Base-by-base conservation (phyloP, 83 land plant genomes). In the Picea abies region DNA sequence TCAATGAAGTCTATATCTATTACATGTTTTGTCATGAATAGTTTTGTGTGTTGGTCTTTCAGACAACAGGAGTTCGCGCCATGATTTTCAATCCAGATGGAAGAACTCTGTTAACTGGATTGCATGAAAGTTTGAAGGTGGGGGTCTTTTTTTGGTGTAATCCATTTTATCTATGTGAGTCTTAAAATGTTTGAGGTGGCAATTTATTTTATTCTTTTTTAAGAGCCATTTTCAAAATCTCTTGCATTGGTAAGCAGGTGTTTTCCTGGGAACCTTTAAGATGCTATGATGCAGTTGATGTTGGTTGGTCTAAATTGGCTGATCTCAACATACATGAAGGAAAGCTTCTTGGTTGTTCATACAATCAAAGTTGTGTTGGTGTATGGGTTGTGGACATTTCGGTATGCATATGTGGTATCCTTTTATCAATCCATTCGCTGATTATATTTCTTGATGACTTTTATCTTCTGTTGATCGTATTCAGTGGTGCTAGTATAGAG, bases 21-120 rank as follows among this genome's bases (percentile, higher is more conserved):
- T 79, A 25, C 3, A 22, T n/a, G 15, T 76, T 66, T 5, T 80
- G 49, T 23, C 47, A 81, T 78, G 19, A 47, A 44, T 9, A 14
- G 35, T 70, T 32, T 23, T 72, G 20, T 26, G 23, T 82, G 9
- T 60, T 52, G 35, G 4, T 68, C 15, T 49, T 86, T 44, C 89
- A 97, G 99, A 81, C 94, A 60, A 81, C 93, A 52, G 99, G 99
- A 70, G 95, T 96, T 65, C 95, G 95, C 32, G 80, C 93, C 80
- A 93, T 95, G 87, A 83, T 86, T 44, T 97, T 97, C 82, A 93
- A 97, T 84, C 97, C 95, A 56, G 99, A 97, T 88, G 99, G 99
- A 49, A 90, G 96, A 80, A 94, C 98, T 39, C 70, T 97, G 47
- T 83, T 97, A 49, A 89, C 88, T 83, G 99, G 96, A 80, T 84